phyloP scores from a whole-genome alignment of 257 asterid species.

The Solanum virginianum region DNA sequence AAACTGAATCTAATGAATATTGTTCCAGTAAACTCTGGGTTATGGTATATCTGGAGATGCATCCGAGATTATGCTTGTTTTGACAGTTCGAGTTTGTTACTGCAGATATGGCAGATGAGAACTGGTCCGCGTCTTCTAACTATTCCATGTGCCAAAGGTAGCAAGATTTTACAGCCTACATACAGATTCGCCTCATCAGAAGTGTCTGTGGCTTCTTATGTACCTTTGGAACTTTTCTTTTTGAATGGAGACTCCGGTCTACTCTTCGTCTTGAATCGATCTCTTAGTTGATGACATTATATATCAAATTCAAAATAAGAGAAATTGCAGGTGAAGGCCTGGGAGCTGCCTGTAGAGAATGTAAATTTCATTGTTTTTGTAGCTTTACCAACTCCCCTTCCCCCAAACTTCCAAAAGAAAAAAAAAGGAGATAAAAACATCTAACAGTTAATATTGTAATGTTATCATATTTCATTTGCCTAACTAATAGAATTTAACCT shows the following conservation, averaged over 20 bases:
- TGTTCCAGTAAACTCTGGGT: neutral
- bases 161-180: conserved; percentile 81
- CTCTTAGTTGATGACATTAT: conserved; percentile 33
- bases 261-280: conserved; percentile 58
- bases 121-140: conserved; percentile 86
- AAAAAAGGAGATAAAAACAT: neutral
- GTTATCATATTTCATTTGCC: neutral
- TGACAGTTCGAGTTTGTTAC: neutral
- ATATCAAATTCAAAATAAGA: neutral
- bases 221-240: conserved; percentile 78
- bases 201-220: conserved; percentile 29
- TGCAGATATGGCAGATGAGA: conserved; percentile 99
- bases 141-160: conserved; percentile 81
- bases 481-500: neutral
- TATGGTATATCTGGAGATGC: neutral
- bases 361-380: neutral
- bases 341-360: neutral
- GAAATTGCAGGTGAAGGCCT: neutral
- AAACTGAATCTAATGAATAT: neutral
- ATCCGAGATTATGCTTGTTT: neutral
- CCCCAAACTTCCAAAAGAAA: neutral
- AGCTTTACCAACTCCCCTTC: neutral
- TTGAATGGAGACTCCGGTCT: conserved; percentile 95
- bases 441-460: neutral
- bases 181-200: conserved; percentile 59